phyloP scores from a whole-genome alignment of 371 early-diverging fungal species.

The Dinochytrium kinnereticum region DNA sequence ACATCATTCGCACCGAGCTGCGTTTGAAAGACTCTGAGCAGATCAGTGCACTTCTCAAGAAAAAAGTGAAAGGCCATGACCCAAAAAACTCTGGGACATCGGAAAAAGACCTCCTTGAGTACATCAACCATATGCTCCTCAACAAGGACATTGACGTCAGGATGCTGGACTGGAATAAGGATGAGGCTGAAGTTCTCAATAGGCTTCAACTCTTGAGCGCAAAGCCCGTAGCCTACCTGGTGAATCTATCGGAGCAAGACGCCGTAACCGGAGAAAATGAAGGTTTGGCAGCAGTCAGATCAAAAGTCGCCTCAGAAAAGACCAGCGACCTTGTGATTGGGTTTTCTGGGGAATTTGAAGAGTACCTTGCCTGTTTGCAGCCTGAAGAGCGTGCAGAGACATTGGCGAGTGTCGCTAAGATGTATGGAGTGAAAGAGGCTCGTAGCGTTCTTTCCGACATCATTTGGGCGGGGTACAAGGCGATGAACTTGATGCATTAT shows the following conservation, averaged over 20 bases:
- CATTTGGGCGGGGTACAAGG: constrained; percentile 88
- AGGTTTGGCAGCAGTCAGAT: constrained; percentile 73
- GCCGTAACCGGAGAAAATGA: constrained; percentile 72
- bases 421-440: constrained; percentile 37
- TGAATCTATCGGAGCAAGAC: constrained; percentile 88
- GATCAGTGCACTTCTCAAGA: not conserved
- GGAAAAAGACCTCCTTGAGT: constrained; percentile 73
- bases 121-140: constrained; percentile 76
- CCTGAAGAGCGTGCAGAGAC: constrained; percentile 64
- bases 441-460: constrained; percentile 83
- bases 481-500: constrained; percentile 91
- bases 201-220: constrained; percentile 92
- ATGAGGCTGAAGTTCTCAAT: constrained; percentile 90
- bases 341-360: constrained; percentile 85
- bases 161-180: constrained; percentile 81
- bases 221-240: constrained; percentile 96
- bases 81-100: not conserved
- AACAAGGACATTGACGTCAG: constrained; percentile 82
- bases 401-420: constrained; percentile 62
- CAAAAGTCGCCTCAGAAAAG: constrained; percentile 78
- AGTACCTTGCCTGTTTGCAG: constrained; percentile 41
- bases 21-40: constrained; percentile 52
- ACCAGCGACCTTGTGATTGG: constrained; percentile 83
- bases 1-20: constrained; percentile 96
- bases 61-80: constrained; percentile 22